phyloP scores from a whole-genome alignment of 2,329 filamentous ascomycete species.

The Curvularia lunata region DNA sequence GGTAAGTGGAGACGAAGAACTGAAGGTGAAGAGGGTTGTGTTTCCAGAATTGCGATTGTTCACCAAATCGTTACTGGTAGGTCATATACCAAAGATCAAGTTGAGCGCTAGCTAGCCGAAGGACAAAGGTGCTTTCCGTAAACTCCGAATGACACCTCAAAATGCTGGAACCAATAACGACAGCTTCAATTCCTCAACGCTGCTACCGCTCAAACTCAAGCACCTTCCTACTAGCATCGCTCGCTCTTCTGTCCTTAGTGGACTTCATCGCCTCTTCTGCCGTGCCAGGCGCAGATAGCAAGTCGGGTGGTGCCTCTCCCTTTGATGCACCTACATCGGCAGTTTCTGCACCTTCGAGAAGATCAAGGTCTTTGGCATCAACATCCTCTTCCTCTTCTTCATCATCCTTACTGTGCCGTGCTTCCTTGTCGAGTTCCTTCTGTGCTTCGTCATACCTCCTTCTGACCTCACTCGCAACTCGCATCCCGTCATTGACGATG shows the following conservation, averaged over 20 bases:
- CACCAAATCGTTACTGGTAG: neutral
- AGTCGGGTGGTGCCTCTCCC: constrained; percentile 23
- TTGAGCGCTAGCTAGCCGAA: neutral
- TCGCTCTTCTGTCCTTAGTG: constrained; percentile 39
- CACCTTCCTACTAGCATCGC: constrained; percentile 46
- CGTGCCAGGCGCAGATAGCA: constrained; percentile 27
- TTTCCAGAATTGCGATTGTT: neutral
- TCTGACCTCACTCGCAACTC: constrained; percentile 89
- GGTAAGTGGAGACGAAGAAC: neutral
- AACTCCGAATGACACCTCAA: constrained; percentile 7
- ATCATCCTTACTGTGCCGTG: constrained; percentile 60
- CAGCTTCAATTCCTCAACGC: neutral
- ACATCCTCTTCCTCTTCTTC: constrained; percentile 71
- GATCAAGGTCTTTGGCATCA: constrained; percentile 50
- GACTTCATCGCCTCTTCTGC: constrained; percentile 36
- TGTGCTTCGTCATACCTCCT: constrained; percentile 96
- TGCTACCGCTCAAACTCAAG: constrained; percentile 48
- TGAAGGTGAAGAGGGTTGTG: neutral
- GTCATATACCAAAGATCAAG: neutral
- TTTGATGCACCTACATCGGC: constrained; percentile 49
- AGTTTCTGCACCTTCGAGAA: constrained; percentile 59
- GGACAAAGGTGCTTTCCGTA: constrained; percentile 2
- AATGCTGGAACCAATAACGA: constrained; percentile 1
- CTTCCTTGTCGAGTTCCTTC: constrained; percentile 83
- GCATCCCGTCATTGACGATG: constrained; percentile 96